These are phyloP conservation scores for Flaveria bidentis DNA, from an alignment of 129 eudicot genomes.

Conservation along the genomic window DNA sequence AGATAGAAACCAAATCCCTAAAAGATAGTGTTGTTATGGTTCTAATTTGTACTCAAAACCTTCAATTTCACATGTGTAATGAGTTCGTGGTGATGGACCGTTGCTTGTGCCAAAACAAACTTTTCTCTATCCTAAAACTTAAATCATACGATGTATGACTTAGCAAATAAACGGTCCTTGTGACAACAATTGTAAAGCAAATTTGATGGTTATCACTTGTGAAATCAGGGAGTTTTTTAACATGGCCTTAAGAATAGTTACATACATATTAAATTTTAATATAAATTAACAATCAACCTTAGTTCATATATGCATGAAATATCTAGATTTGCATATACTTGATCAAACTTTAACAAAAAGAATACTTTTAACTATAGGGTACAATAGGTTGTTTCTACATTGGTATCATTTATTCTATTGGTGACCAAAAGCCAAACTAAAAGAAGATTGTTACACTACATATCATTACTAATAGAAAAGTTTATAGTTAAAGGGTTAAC, in stretches of 20 bases:
- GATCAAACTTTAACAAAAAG: no score
- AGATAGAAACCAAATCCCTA: neutral
- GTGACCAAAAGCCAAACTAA: no score
- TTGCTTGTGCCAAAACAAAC: neutral
- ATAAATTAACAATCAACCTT: neutral
- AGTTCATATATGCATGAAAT: neutral
- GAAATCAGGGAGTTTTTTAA: constrained; percentile 6
- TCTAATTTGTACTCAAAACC: constrained; percentile 6
- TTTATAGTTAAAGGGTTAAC: no score
- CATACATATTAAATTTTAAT: neutral
- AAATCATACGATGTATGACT: constrained; percentile 5
- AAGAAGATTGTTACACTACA: no score
- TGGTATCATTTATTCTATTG: no score
- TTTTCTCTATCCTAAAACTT: neutral
- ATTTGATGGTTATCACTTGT: constrained; percentile 17
- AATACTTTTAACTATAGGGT: no score
- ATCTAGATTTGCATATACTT: no score
- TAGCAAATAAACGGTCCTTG: constrained; percentile 18
- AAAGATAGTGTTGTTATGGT: constrained; percentile 20
- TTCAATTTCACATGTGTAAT: neutral
- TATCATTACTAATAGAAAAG: no score
- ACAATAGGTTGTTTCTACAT: no score
- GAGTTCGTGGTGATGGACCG: constrained; percentile 9
- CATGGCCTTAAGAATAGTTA: neutral
- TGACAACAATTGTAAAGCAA: neutral